These are phyloP conservation scores for Ambrosia hybrid DNA, from an alignment of 140 eudicot species.

Conservation along the genomic window DNA sequence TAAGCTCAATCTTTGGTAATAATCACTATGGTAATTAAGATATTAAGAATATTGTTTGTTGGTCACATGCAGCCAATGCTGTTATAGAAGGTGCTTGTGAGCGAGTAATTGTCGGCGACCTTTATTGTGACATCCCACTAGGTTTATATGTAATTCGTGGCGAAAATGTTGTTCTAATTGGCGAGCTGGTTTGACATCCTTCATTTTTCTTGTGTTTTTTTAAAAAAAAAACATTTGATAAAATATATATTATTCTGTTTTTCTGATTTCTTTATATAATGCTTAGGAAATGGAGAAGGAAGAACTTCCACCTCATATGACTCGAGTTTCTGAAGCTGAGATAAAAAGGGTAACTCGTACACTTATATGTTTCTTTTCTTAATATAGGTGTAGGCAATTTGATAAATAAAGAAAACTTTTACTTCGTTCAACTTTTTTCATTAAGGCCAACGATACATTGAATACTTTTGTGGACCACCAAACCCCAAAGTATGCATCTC, in stretches of 20 bases:
- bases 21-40: conserved; percentile 73
- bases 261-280: conserved; percentile 17
- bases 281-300: conserved; percentile 74
- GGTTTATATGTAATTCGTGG: conserved; percentile 82
- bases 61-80: conserved; percentile 72
- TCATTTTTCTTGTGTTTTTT: neutral
- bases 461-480: too few species aligned
- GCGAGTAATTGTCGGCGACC: conserved; percentile 90
- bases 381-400: neutral
- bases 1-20: neutral
- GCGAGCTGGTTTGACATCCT: conserved; percentile 67
- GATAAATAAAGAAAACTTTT: too few species aligned
- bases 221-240: neutral
- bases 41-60: neutral
- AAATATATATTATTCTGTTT: neutral
- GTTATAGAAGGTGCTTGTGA: conserved; percentile 98
- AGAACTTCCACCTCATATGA: conserved; percentile 94
- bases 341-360: conserved; percentile 62
- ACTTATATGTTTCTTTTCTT: neutral
- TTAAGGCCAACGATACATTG: too few species aligned
- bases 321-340: conserved; percentile 71
- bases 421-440: too few species aligned
- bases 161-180: conserved; percentile 46
- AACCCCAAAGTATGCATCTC: too few species aligned
- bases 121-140: conserved; percentile 86